These are phyloP conservation scores for Chimonanthus salicifolius DNA, from an alignment of 164 flowering plant genomes.

Conservation along the genomic window DNA sequence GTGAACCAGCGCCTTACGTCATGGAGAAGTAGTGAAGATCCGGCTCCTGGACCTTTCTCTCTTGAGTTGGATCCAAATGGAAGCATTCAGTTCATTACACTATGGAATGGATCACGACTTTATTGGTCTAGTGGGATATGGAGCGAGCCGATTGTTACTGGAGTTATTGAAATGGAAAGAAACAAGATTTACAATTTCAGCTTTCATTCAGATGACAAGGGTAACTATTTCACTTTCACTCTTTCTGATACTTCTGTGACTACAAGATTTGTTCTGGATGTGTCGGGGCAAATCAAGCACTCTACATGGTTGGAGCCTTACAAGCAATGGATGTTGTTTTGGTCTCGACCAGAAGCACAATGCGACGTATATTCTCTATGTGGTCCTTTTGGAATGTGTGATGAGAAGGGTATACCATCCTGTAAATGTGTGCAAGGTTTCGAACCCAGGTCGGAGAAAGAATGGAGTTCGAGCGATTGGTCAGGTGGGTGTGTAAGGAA, in stretches of 20 bases:
- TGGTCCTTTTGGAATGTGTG: conserved; percentile 25
- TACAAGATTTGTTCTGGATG: conserved; percentile 18
- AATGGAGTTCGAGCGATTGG: conserved; percentile 13
- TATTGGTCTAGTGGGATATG: conserved; percentile 20
- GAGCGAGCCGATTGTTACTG: conserved; percentile 7
- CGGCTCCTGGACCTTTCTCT: conserved; percentile 15
- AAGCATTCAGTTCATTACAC: conserved; percentile 1
- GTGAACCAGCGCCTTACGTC: conserved; percentile 10
- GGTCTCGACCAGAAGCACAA: conserved; percentile 17
- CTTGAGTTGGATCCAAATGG: conserved; percentile 9
- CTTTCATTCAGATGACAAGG: conserved; percentile 2
- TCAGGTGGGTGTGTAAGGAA: conserved; percentile 28
- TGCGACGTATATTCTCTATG: conserved; percentile 19
- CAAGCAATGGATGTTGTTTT: conserved; percentile 17
- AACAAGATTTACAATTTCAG: conserved; percentile 13
- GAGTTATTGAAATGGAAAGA: conserved; percentile 19
- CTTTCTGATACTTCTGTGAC: background rate
- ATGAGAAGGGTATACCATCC: background rate
- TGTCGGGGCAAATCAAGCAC: conserved; percentile 23
- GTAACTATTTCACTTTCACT: conserved; percentile 17
- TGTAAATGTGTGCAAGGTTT: conserved; percentile 25
- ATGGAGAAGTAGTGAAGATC: conserved; percentile 17
- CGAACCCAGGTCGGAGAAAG: background rate
- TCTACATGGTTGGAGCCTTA: conserved; percentile 4
- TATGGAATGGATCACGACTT: conserved; percentile 9